Conservation (phyloP, 331 rosid genomes). For the Spiraea crenata region DNA sequence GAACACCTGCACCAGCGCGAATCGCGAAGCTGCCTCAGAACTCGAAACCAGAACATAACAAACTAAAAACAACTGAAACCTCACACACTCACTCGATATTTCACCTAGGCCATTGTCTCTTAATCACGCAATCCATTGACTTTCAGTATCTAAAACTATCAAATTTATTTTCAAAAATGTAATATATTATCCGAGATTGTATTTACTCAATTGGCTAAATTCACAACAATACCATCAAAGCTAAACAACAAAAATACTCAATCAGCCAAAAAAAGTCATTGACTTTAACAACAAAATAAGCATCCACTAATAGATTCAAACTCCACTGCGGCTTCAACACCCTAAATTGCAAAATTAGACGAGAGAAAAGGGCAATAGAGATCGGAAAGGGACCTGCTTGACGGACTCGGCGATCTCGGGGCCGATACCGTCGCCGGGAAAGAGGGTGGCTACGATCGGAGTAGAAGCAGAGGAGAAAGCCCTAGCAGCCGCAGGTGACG, state of each 20-base stretch:
- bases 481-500: constrained; percentile 24
- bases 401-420: constrained; percentile 95
- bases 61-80: not conserved
- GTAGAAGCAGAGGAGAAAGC: constrained; percentile 53
- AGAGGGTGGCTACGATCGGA: constrained; percentile 84
- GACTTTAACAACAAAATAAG: not conserved
- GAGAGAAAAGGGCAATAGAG: not conserved
- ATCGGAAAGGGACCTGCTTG: constrained; percentile 55
- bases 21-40: not conserved
- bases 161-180: not conserved
- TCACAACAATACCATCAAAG: not conserved
- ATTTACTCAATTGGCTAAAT: not conserved
- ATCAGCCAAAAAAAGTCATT: not conserved
- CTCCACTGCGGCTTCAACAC: not conserved
- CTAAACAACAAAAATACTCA: not conserved
- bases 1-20: constrained; percentile 48
- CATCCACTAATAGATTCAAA: not conserved
- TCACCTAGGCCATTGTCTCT: not conserved
- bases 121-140: not conserved
- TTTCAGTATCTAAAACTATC: not conserved
- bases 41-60: not conserved
- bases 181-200: not conserved
- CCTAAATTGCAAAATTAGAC: constrained; percentile 8
- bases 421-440: constrained; percentile 97
- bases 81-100: not conserved